Conservation (phyloP, 192 early-diverging fungal genomes). For the Podila minutissima region DNA sequence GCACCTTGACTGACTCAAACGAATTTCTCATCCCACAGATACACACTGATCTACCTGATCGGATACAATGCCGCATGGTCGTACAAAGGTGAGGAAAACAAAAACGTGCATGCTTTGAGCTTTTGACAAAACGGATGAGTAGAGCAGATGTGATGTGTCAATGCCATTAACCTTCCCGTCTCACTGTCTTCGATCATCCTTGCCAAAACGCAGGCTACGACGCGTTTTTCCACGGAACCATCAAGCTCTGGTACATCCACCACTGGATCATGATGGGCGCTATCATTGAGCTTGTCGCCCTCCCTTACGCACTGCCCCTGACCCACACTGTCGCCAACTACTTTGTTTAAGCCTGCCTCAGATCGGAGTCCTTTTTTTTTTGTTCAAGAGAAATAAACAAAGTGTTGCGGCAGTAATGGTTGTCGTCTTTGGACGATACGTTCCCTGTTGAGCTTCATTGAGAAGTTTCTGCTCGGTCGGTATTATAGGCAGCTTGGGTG, state of each 20-base stretch:
- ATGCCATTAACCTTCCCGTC: background rate
- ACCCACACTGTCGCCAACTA: slow-evolving; percentile 23
- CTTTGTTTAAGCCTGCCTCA: background rate
- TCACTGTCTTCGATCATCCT: background rate
- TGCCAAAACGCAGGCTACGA: slow-evolving; percentile 27
- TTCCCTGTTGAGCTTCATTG: no score
- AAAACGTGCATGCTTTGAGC: background rate
- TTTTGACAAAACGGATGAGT: background rate
- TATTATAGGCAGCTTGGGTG: no score
- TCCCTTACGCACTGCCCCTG: slow-evolving; percentile 25
- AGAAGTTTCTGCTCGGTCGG: no score
- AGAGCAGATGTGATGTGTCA: background rate
- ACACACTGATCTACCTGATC: slow-evolving; percentile 42
- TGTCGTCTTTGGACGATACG: no score
- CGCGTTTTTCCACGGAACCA: slow-evolving; percentile 47
- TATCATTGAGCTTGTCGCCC: slow-evolving; percentile 22
- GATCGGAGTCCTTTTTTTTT: no score
- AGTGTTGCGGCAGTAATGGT: no score
- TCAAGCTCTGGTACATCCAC: slow-evolving; percentile 46
- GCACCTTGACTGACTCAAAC: background rate
- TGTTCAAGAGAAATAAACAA: no score
- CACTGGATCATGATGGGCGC: slow-evolving; percentile 50
- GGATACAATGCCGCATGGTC: slow-evolving; percentile 51
- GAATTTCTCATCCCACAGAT: background rate
- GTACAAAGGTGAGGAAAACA: slow-evolving; percentile 33